These are phyloP conservation scores for Wickerhamomyces pijperi DNA, from an alignment of 805 yeast species.

Conservation along the genomic window DNA sequence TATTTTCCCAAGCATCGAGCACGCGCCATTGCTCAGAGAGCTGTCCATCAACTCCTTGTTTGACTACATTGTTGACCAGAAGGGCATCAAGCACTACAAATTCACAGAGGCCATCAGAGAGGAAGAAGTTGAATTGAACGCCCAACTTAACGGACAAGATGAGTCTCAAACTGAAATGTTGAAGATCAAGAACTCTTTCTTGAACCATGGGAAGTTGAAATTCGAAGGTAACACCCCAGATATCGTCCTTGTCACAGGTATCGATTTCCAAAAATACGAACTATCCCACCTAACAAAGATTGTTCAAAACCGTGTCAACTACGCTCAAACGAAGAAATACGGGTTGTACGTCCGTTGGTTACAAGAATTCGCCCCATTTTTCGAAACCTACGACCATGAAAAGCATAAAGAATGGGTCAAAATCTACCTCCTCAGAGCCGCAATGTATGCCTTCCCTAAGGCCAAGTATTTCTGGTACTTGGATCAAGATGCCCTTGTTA, in stretches of 20 bases:
- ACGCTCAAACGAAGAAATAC: conserved; percentile 70
- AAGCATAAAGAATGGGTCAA: conserved; percentile 51
- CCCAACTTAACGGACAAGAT: conserved; percentile 21
- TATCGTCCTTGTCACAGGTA: conserved; percentile 63
- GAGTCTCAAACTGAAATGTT: conserved; percentile 22
- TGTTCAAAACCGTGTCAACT: conserved; percentile 80
- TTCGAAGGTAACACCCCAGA: conserved; percentile 40
- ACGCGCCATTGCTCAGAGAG: conserved; percentile 50
- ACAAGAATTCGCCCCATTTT: conserved; percentile 66
- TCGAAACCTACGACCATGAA: conserved; percentile 29
- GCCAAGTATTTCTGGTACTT: conserved; percentile 88
- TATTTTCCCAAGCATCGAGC: conserved; percentile 69
- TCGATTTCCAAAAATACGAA: conserved; percentile 63
- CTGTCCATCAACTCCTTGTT: conserved; percentile 43
- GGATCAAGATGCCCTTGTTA: conserved; percentile 67
- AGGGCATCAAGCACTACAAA: conserved; percentile 25
- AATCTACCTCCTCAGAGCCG: conserved; percentile 60
- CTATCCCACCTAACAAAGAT: conserved; percentile 50
- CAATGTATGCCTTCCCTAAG: conserved; percentile 87
- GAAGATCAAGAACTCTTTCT: conserved; percentile 44
- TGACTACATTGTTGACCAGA: conserved; percentile 33
- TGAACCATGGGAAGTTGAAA: conserved; percentile 54
- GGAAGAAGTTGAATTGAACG: conserved; percentile 26
- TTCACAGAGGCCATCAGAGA: conserved; percentile 25
- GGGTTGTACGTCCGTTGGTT: conserved; percentile 80